Evolutionary conservation across 805 yeast genomes (phyloP).

Genomic region (Debaryomyces castellii): DNA sequence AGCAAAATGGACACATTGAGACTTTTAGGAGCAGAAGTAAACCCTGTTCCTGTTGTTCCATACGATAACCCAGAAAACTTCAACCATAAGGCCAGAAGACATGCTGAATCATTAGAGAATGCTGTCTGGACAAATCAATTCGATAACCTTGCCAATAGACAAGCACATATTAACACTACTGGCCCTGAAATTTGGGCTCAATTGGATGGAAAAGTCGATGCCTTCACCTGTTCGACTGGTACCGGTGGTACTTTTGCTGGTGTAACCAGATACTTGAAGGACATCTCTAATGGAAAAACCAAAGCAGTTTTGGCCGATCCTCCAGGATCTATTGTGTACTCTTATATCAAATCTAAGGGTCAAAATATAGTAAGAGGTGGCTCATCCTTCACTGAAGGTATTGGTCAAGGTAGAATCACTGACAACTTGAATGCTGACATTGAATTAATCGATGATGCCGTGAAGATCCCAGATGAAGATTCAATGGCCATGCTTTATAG

Average conservation of each 20-base stretch:
- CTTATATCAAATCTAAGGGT: constrained; percentile 72
- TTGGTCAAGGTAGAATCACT: constrained; percentile 94
- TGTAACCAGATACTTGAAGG: constrained; percentile 72
- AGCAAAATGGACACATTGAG: constrained; percentile 73
- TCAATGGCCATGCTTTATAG: constrained; percentile 83
- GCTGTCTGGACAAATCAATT: constrained; percentile 95
- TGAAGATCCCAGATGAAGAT: constrained; percentile 74
- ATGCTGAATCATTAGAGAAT: constrained; percentile 71
- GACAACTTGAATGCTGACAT: constrained; percentile 75
- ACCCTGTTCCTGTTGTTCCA: constrained; percentile 88
- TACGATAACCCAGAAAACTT: constrained; percentile 79
- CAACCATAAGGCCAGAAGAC: constrained; percentile 84
- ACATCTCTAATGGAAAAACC: constrained; percentile 58
- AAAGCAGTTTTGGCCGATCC: constrained; percentile 84
- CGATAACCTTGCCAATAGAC: constrained; percentile 84
- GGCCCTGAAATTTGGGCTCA: constrained; percentile 96
- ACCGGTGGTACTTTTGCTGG: constrained; percentile 95
- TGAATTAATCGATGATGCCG: constrained; percentile 74
- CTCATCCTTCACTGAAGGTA: constrained; percentile 90
- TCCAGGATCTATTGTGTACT: constrained; percentile 84
- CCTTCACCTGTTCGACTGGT: constrained; percentile 88
- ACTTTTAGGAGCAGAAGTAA: constrained; percentile 79
- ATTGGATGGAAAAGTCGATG: constrained; percentile 73
- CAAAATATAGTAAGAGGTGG: constrained; percentile 70
- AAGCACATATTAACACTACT: constrained; percentile 84